Percentiles rank a stretch among this genome's conserved stretches.
Evolutionary conservation across 2,329 filamentous ascomycete species (phyloP).

Genomic region (Talaromyces rugulosus): DNA sequence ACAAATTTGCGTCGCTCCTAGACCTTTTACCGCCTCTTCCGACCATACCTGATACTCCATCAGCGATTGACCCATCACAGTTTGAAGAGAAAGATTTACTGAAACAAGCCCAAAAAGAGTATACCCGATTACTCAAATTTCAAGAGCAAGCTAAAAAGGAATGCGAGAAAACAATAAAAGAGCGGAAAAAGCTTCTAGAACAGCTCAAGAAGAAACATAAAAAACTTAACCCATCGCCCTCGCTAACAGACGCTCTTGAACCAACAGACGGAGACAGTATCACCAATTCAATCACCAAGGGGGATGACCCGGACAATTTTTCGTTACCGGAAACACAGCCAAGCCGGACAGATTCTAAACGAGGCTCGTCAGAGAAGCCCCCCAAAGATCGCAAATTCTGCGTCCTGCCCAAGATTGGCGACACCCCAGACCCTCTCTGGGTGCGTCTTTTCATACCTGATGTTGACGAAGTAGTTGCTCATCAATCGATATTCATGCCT

Average conservation of each 20-base stretch:
- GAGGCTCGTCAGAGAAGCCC: slow-evolving; percentile 12
- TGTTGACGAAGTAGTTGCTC: slow-evolving; percentile 80
- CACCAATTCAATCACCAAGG: not conserved
- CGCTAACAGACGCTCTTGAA: not conserved
- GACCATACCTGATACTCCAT: slow-evolving; percentile 51
- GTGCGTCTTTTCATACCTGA: slow-evolving; percentile 74
- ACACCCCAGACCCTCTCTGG: slow-evolving; percentile 62
- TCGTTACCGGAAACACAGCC: not conserved
- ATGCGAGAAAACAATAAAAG: slow-evolving; percentile 56
- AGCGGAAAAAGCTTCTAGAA: slow-evolving; percentile 27
- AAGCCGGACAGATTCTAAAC: slow-evolving; percentile 3
- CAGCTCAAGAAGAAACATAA: slow-evolving; percentile 25
- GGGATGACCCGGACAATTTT: not conserved
- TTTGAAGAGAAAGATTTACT: slow-evolving; percentile 62
- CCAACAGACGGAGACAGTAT: not conserved
- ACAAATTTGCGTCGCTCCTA: slow-evolving; percentile 4
- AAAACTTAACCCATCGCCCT: slow-evolving; percentile 16
- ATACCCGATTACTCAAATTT: slow-evolving; percentile 57
- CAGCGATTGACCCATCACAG: slow-evolving; percentile 53
- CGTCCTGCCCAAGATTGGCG: slow-evolving; percentile 52
- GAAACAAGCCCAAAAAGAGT: slow-evolving; percentile 66
- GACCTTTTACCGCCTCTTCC: slow-evolving; percentile 45
- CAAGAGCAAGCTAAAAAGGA: slow-evolving; percentile 66
- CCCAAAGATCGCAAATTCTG: slow-evolving; percentile 72
- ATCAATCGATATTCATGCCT: slow-evolving; percentile 74